A percentile compares a stretch with the other conserved stretches of the same genome.
Conservation (phyloP, 768 basidiomycete genomes). For the Russula virescens region DNA sequence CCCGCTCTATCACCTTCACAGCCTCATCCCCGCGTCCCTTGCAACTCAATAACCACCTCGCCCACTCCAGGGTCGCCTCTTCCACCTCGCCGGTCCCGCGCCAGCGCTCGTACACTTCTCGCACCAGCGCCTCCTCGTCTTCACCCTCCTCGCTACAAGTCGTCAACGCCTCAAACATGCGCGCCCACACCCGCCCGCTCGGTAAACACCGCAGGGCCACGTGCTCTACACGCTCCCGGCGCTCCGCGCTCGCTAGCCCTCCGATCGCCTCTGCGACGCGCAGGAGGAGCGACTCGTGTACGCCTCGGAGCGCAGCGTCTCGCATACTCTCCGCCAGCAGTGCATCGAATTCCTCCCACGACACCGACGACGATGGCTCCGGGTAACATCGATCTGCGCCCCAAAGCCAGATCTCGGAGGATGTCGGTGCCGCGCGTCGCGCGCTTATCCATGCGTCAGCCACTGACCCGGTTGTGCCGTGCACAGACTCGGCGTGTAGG, state of each 20-base stretch:
- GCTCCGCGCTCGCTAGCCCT: constrained; percentile 25
- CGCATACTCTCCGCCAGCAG: constrained; percentile 20
- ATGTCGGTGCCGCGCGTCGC: constrained; percentile 35
- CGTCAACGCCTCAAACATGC: constrained; percentile 34
- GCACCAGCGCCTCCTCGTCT: constrained; percentile 30
- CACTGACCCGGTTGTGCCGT: constrained; percentile 28
- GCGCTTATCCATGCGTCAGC: constrained; percentile 42
- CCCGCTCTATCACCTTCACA: constrained; percentile 34
- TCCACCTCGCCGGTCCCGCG: constrained; percentile 32
- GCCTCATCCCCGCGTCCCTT: constrained; percentile 30
- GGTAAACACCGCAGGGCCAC: constrained; percentile 40
- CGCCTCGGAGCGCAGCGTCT: constrained; percentile 12
- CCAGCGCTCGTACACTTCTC: constrained; percentile 42
- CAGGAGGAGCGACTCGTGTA: constrained; percentile 46
- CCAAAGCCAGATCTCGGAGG: constrained; percentile 49
- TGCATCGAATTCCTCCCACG: constrained; percentile 14
- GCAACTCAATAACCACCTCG: constrained; percentile 40
- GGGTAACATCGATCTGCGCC: constrained; percentile 33
- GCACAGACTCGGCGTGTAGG: constrained; percentile 40
- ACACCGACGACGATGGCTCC: neutral
- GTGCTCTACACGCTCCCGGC: constrained; percentile 33
- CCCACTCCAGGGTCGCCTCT: constrained; percentile 41
- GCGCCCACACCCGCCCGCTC: constrained; percentile 41
- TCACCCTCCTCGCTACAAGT: neutral
- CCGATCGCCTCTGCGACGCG: constrained; percentile 38